phyloP scores from a whole-genome alignment of 371 early-diverging fungal species.

The Parasitella parasitica region DNA sequence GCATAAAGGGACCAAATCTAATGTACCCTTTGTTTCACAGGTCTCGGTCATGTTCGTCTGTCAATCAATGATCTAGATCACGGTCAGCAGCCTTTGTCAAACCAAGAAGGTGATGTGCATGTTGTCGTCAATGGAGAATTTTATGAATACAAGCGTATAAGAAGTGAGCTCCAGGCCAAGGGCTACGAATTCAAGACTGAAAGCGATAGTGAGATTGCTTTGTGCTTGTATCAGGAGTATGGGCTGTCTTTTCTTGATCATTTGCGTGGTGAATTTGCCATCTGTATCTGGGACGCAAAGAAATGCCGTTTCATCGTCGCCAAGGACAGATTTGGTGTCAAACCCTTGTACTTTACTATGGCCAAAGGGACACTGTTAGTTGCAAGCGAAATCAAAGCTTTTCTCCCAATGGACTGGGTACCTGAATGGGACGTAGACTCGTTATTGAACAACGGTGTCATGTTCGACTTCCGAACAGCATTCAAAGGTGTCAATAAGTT shows the following conservation, averaged over 20 bases:
- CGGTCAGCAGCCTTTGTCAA: conserved; percentile 17
- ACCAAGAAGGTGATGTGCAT: neutral
- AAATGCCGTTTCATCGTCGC: conserved; percentile 5
- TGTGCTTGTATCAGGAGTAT: conserved; percentile 17
- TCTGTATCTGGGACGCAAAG: conserved; percentile 15
- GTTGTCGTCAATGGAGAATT: conserved; percentile 23
- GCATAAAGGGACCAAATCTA: neutral
- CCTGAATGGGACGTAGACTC: conserved; percentile 22
- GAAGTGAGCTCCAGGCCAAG: conserved; percentile 1
- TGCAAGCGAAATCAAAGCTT: conserved; percentile 26
- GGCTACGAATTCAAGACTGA: conserved; percentile 21
- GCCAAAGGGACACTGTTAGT: conserved; percentile 10
- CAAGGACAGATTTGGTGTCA: conserved; percentile 19
- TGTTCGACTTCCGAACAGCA: conserved; percentile 10
- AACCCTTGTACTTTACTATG: conserved; percentile 22
- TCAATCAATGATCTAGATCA: conserved; percentile 20
- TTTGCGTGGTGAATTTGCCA: conserved; percentile 23
- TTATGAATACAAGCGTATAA: conserved; percentile 13
- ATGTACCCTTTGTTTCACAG: neutral
- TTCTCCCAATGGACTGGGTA: conserved; percentile 16
- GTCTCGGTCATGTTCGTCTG: conserved; percentile 16
- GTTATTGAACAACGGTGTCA: conserved; percentile 2
- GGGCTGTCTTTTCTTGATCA: conserved; percentile 16
- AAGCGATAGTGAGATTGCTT: conserved; percentile 23
- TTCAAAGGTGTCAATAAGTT: conserved; percentile 23